Conservation (phyloP, 176 grass and related monocot genomes). For the Hyparrhenia diplandra region DNA sequence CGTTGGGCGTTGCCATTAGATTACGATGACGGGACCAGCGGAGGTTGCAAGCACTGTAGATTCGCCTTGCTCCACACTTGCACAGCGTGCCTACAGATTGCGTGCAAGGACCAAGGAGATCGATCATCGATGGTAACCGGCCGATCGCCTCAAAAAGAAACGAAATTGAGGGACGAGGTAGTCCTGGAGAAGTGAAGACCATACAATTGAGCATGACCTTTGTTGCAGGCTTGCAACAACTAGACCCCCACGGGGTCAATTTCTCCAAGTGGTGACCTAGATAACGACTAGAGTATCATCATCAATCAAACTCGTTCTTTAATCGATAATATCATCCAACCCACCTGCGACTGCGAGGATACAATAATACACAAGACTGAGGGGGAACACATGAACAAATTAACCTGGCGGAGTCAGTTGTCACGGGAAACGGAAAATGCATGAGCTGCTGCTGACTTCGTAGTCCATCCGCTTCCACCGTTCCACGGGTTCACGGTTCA, state of each 20-base stretch:
- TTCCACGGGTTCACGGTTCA: background rate
- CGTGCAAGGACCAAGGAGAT: background rate
- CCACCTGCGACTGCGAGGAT: background rate
- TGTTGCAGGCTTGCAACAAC: background rate
- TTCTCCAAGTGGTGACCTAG: background rate
- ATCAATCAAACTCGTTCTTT: too few relatives aligned
- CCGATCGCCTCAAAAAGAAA: background rate
- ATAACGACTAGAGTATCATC: too few relatives aligned
- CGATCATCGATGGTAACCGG: background rate
- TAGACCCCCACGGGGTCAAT: background rate
- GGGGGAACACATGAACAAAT: background rate
- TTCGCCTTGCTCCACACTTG: background rate
- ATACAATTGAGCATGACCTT: background rate
- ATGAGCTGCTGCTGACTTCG: background rate
- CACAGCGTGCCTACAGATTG: background rate
- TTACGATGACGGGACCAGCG: background rate
- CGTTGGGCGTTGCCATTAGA: background rate
- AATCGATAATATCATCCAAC: background rate
- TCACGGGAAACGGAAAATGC: background rate
- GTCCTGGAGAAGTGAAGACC: background rate
- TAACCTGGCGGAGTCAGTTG: background rate
- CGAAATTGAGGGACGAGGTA: too few relatives aligned
- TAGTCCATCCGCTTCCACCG: background rate
- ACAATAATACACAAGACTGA: background rate
- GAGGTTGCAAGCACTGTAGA: background rate